Evolutionary conservation across 345 rosid genomes (phyloP), one percentile per base, ranked within the genome.

Genomic region (Aquilaria malaccensis): DNA sequence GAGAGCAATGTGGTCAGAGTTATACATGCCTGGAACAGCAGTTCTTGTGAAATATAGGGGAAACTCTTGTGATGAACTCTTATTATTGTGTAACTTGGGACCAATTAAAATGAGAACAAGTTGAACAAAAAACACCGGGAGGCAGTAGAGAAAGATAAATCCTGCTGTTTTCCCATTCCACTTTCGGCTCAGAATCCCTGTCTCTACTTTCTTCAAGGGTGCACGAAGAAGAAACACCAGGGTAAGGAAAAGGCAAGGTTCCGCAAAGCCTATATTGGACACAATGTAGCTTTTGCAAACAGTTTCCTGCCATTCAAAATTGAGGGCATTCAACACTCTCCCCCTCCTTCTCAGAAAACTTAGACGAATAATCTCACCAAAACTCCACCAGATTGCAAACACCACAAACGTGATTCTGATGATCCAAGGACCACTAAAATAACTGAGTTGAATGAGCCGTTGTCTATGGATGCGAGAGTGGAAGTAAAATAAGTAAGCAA

Each of bases 211-310:
- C 74, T 85, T 85, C 65, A 91, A 77, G 13, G 97, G 86, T 10
- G 97, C 94, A 11, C 94, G 93, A 15, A 91, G 81, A 6, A 88
- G 89, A 77, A 91, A 85, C 69, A 88, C 76, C 31, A 88, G 80
- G 5, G 94, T 84, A 33, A 91, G 83, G 77, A 91, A 88, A 50
- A 91, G 70, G 70, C 97, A 91, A 67, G 97, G 97, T 72, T 91
- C 97, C 57, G 97, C 88, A 77, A 91, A 91, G 30, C 97, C 97
- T 55, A 91, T 76, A 73, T 81, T 91, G 12, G 94, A 91, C 57
- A 85, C 77, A 45, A 91, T 80, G 76, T 91, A 91, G 65, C 85
- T 72, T 67, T 91, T 84, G 97, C 97, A 91, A 45, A 86, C 68
- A 69, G 75, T 72, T 56, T 84, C 91, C 75, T 91, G 96, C 97